Percentiles rank a stretch among this genome's conserved stretches.
phyloP scores from a whole-genome alignment of 768 basidiomycete species.

The Chalciporus chontae region DNA sequence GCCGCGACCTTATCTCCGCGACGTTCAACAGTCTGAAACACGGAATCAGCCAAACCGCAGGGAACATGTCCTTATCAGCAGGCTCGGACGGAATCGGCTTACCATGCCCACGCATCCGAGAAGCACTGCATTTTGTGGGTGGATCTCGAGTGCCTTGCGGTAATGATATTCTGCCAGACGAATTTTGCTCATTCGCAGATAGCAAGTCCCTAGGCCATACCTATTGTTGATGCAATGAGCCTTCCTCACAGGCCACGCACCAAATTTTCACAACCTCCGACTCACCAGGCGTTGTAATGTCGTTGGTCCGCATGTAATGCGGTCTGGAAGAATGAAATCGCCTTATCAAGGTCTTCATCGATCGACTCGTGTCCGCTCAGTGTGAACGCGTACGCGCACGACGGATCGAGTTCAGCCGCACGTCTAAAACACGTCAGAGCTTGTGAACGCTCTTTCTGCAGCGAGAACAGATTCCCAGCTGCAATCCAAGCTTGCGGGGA shows the following conservation, averaged over 20 bases:
- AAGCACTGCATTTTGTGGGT: conserved; percentile 93
- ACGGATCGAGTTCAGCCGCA: conserved; percentile 83
- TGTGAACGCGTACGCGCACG: conserved; percentile 94
- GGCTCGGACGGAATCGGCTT: conserved; percentile 35
- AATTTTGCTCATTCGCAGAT: conserved; percentile 90
- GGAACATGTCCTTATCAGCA: conserved; percentile 17
- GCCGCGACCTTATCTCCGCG: conserved; percentile 75
- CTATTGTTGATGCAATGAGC: conserved; percentile 44
- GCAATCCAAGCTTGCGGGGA: conserved; percentile 94
- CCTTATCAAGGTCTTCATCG: conserved; percentile 92
- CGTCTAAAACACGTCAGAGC: conserved; percentile 93
- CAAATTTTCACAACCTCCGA: conserved; percentile 13
- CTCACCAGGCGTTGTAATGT: conserved; percentile 98
- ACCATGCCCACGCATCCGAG: conserved; percentile 96
- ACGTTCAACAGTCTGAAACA: conserved; percentile 79
- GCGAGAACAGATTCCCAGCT: conserved; percentile 91
- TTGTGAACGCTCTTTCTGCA: conserved; percentile 91
- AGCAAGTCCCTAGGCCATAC: conserved; percentile 99
- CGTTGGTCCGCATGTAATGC: conserved; percentile 88
- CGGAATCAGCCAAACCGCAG: conserved; percentile 9
- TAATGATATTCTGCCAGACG: conserved; percentile 96
- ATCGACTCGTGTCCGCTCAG: conserved; percentile 96
- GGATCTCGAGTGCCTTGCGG: conserved; percentile 86
- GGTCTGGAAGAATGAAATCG: conserved; percentile 86
- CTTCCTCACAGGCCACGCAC: conserved; percentile 1